Conservation (phyloP, 106 monocot genomes). For the Dactylorhiza incarnata region DNA sequence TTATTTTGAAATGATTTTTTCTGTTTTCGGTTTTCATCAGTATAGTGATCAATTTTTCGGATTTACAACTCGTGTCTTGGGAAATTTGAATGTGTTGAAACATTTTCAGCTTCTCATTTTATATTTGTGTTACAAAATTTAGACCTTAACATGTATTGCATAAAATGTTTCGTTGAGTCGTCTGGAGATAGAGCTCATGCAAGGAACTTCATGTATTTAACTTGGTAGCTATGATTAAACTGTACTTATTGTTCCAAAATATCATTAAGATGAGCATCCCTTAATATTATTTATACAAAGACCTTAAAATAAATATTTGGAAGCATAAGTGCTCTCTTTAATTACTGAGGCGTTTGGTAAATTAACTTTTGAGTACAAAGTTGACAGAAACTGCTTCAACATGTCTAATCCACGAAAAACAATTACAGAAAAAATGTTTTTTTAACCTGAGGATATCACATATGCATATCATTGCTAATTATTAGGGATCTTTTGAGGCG, state of each 20-base stretch:
- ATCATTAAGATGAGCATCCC: not conserved
- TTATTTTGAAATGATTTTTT: no score
- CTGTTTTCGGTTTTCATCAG: no score
- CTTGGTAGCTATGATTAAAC: not conserved
- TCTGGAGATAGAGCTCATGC: not conserved
- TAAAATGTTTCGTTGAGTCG: no score
- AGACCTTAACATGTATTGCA: no score
- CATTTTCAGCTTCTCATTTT: no score
- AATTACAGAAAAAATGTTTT: not conserved
- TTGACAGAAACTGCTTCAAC: not conserved
- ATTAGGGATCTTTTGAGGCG: not conserved
- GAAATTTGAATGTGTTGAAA: no score
- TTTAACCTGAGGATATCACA: not conserved
- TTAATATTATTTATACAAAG: not conserved
- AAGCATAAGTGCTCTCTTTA: not conserved
- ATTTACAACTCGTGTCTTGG: no score
- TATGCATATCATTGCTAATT: not conserved
- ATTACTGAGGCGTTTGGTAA: not conserved
- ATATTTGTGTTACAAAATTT: no score
- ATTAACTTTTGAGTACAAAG: not conserved
- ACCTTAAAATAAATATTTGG: not conserved
- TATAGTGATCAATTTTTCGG: no score
- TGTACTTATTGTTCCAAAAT: not conserved
- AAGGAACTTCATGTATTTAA: not conserved
- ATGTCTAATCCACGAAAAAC: not conserved